Evolutionary conservation across 371 early-diverging fungal species (phyloP), one percentile per base, ranked within the genome.

Genomic region (Nematocida minor): DNA sequence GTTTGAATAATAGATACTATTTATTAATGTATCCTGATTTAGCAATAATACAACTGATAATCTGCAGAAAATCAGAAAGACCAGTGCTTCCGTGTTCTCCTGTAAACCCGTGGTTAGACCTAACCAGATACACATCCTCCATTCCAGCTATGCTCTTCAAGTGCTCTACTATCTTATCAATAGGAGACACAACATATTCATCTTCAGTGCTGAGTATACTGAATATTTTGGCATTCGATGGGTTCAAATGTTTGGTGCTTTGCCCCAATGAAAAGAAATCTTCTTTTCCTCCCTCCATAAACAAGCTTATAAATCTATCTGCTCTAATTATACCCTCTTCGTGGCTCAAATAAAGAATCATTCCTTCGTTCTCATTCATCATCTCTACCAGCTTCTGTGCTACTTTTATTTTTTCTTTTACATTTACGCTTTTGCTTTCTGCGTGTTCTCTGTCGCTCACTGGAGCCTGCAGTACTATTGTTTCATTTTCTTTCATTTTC

Each of bases 361-460:
- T 67, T 14, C 55, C 25, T 40, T 34, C 27, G 14, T 64, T 49
- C 41, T 64, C 51, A 31, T 54, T 46, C 44, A 70, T 64, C 38
- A 55, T 47, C 47, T 67, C 51, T 29, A 80, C 41, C 4, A 67
- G 60, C 40, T 44, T 38, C 0, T 14, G 7, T 47, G 80, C 78
- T 38, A 60, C 41, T 46, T 62, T 44, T 25, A 83, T 25, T 2
- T 55, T 25, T 7, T 34, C 16, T 4, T 2, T 18, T 38, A 83
- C 67, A 9, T 77, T 46, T 16, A 25, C 16, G 44, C 80, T 83
- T 31, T 22, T 36, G 44, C 29, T 22, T 54, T 79, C 79, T 44
- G 79, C 80, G 47, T 71, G 79, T 66, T 85, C 85, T 55, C 74
- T 64, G 71, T 85, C 85, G 64, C 83, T 83, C n/a, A 85, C 85